Conservation (phyloP, 306 rosid genomes). For the Bauhinia variegata region DNA sequence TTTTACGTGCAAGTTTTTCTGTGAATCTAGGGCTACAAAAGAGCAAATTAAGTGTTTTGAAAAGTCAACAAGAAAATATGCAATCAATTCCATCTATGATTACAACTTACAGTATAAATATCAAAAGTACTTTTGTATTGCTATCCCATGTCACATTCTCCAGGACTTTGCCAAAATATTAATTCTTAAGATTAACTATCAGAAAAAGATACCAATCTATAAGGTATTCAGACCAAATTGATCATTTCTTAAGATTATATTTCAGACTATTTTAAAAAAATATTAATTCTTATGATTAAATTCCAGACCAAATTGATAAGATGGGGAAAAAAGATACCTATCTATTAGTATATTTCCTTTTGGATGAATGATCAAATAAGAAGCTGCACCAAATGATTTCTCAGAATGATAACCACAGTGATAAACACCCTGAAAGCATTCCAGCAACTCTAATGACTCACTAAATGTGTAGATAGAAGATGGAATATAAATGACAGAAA, state of each 20-base stretch:
- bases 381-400: slow-evolving; percentile 25
- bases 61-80: neutral
- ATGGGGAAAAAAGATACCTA: slow-evolving; percentile 2
- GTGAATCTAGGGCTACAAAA: slow-evolving; percentile 27
- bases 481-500: neutral
- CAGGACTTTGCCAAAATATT: neutral
- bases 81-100: neutral
- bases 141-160: neutral
- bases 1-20: slow-evolving; percentile 5
- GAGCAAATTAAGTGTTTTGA: neutral
- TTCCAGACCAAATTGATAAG: neutral
- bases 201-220: too few species aligned
- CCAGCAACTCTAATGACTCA: neutral
- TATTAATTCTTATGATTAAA: neutral
- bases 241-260: too few species aligned
- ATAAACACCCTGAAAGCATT: slow-evolving; percentile 26
- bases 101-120: neutral
- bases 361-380: slow-evolving; percentile 29
- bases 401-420: slow-evolving; percentile 29
- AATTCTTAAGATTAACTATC: neutral
- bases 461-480: neutral
- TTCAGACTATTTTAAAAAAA: too few species aligned
- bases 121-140: neutral
- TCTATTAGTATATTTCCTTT: slow-evolving; percentile 28
- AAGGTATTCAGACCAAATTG: neutral